These are phyloP conservation scores for Saksenaea vasiformis DNA, from an alignment of 371 early-diverging fungal genomes.

Conservation along the genomic window DNA sequence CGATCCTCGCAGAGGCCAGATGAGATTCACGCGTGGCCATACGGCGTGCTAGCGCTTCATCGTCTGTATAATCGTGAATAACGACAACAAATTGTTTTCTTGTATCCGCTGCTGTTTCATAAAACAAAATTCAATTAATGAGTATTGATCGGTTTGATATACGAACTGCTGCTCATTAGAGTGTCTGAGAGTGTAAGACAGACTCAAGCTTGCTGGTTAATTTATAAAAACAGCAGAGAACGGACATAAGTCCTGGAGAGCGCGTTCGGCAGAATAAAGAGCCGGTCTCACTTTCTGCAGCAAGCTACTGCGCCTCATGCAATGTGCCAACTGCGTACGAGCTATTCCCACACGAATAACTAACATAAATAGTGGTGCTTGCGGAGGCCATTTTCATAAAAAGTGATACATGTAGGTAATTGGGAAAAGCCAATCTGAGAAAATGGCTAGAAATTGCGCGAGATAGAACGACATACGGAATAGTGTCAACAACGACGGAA, in stretches of 20 bases:
- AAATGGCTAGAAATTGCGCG: too few relatives aligned
- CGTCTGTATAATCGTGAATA: slow-evolving; percentile 19
- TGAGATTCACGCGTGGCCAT: slow-evolving; percentile 20
- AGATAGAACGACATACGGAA: too few relatives aligned
- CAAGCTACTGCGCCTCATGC: not conserved
- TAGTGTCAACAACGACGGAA: too few relatives aligned
- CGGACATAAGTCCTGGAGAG: not conserved
- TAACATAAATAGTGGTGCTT: too few relatives aligned
- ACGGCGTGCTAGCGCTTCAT: slow-evolving; percentile 10
- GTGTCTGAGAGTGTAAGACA: not conserved
- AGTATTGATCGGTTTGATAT: not conserved
- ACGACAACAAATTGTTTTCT: slow-evolving; percentile 21
- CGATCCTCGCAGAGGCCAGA: slow-evolving; percentile 11
- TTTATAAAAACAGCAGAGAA: not conserved
- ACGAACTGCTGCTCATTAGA: not conserved
- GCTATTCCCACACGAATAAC: too few relatives aligned
- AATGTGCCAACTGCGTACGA: too few relatives aligned
- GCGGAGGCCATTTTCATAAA: too few relatives aligned
- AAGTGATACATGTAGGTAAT: too few relatives aligned
- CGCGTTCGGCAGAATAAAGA: not conserved
- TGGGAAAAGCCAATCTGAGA: too few relatives aligned
- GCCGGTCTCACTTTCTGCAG: not conserved
- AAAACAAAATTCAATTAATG: not conserved
- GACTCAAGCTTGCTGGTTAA: not conserved
- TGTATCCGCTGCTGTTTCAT: not conserved